Percentiles rank a stretch among this genome's conserved stretches.
These are phyloP conservation scores for Microthyrium microscopicum DNA, from an alignment of 2,329 filamentous ascomycete genomes.

Conservation along the genomic window DNA sequence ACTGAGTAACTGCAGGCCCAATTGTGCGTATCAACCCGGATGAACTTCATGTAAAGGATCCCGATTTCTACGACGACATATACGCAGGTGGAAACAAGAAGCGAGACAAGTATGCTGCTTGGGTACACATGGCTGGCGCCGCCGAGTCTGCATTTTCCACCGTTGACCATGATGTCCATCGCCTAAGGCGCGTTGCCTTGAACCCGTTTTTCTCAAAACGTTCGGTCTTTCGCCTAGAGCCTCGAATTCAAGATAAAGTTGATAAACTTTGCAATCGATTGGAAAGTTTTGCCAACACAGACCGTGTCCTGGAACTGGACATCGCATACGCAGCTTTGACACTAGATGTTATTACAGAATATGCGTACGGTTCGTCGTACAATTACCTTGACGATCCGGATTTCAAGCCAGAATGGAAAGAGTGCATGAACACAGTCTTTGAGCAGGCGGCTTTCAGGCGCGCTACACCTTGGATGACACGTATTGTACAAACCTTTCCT, in stretches of 20 bases:
- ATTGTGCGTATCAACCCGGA: conserved; percentile 13
- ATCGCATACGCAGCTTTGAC: conserved; percentile 4
- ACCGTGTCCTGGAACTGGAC: neutral
- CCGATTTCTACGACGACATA: conserved; percentile 8
- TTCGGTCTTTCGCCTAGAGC: neutral
- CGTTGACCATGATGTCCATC: neutral
- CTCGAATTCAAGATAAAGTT: neutral
- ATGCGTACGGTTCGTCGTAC: conserved; percentile 13
- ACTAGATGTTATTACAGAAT: conserved; percentile 11
- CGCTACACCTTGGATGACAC: neutral
- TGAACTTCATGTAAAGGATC: conserved; percentile 11
- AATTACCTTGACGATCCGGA: conserved; percentile 10
- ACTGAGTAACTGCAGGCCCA: conserved; percentile 9
- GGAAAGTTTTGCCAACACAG: neutral
- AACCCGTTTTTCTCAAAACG: neutral
- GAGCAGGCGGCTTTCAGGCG: neutral
- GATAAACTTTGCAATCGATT: neutral
- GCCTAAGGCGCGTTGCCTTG: neutral
- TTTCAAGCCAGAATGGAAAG: no score
- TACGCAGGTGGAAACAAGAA: neutral
- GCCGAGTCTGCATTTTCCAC: neutral
- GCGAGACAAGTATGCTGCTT: neutral
- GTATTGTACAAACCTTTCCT: no score
- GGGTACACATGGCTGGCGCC: neutral
- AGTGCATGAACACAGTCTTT: no score